These are phyloP conservation scores for Polyrhizophydium stewartii DNA, from an alignment of 371 early-diverging fungal species.

Conservation along the genomic window DNA sequence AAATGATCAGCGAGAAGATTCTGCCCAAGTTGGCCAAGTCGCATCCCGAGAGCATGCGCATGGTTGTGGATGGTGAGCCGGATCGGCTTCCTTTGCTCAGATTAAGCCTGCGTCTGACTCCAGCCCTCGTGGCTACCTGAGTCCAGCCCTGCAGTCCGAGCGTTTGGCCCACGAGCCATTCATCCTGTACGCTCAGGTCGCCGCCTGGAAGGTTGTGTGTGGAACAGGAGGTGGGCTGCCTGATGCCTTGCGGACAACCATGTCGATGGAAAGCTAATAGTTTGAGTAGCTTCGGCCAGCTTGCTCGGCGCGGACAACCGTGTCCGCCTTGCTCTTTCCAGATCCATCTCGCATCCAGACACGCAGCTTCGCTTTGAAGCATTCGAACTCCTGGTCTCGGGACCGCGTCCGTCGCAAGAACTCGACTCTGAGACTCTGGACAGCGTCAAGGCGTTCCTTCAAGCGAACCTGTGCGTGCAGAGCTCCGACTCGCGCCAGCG, in stretches of 20 bases:
- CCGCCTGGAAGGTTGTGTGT: no score
- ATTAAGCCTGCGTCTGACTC: no score
- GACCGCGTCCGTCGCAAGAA: background rate
- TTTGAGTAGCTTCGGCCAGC: no score
- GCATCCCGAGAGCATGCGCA: background rate
- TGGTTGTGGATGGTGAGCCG: conserved; percentile 5
- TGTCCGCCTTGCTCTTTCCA: conserved; percentile 33
- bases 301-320: no score
- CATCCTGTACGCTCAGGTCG: no score
- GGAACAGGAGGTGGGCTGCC: background rate
- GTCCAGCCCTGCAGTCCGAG: no score
- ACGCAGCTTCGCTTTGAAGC: conserved; percentile 74
- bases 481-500: conserved; percentile 1
- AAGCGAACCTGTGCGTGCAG: conserved; percentile 1
- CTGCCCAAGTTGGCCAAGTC: conserved; percentile 3
- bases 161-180: no score
- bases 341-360: conserved; percentile 70
- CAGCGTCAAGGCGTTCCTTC: background rate
- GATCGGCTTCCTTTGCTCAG: no score
- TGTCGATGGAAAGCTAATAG: background rate
- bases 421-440: background rate
- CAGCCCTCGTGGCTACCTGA: no score
- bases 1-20: conserved; percentile 16
- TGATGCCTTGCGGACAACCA: background rate
- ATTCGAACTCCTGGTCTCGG: conserved; percentile 64